Evolutionary conservation across 371 early-diverging fungal genomes (phyloP).

Genomic region (Lichtheimia ornata): DNA sequence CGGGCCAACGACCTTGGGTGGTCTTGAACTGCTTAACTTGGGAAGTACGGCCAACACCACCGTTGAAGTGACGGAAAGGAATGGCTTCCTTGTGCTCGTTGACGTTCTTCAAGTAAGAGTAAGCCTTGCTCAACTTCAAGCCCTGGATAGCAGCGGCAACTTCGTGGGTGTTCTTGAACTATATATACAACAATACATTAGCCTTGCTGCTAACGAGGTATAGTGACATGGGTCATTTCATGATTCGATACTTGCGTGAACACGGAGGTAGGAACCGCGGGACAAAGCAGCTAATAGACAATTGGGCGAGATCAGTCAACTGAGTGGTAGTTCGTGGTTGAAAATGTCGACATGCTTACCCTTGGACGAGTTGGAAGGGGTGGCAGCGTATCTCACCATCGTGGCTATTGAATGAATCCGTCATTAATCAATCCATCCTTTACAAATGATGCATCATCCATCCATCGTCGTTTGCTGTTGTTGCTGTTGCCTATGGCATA

Average conservation of each 20-base stretch:
- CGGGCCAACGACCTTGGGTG: constrained; percentile 99
- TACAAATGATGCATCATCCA: too few species aligned
- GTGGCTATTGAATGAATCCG: constrained; percentile 6
- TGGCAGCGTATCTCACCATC: constrained; percentile 51
- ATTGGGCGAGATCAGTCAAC: constrained; percentile 4
- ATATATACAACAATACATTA: constrained; percentile 8
- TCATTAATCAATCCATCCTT: constrained; percentile 1
- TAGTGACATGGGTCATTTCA: background rate
- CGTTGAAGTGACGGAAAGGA: constrained; percentile 97
- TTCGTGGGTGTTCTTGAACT: constrained; percentile 98
- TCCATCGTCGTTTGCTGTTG: too few species aligned
- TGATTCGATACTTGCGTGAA: constrained; percentile 24
- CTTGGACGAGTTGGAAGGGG: constrained; percentile 40
- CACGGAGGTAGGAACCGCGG: constrained; percentile 34
- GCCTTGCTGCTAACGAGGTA: background rate
- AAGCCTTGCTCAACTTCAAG: constrained; percentile 92
- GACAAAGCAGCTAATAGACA: constrained; percentile 27
- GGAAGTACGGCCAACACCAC: constrained; percentile 97
- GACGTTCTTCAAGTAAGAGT: constrained; percentile 95
- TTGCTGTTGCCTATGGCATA: too few species aligned
- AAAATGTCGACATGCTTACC: constrained; percentile 20
- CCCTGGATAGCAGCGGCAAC: constrained; percentile 95
- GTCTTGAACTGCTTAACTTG: constrained; percentile 96
- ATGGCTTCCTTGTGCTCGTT: constrained; percentile 97
- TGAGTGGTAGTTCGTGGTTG: background rate